phyloP scores from a whole-genome alignment of 106 monocot genomes.

The Chionographis japonica region DNA sequence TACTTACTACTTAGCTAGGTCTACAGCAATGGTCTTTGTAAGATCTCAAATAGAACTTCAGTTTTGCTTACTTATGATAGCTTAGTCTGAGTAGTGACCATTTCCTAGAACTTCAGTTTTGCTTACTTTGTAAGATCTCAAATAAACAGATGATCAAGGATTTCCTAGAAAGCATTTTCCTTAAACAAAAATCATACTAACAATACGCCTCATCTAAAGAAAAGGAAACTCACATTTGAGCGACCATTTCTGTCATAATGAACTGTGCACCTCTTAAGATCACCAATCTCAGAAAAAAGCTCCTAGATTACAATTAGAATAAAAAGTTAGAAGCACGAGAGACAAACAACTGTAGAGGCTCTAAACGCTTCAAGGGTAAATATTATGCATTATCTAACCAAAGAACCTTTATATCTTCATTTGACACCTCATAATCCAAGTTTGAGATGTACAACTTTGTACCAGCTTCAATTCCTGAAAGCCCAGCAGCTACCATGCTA shows the following conservation, averaged over 20 bases:
- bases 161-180: too few relatives aligned
- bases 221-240: slow-evolving; percentile 57
- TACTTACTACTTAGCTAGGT: too few relatives aligned
- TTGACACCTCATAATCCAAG: slow-evolving; percentile 92
- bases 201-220: too few relatives aligned
- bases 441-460: slow-evolving; percentile 94
- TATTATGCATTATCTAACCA: not conserved
- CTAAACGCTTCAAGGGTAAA: not conserved
- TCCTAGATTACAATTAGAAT: slow-evolving; percentile 38
- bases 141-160: too few relatives aligned
- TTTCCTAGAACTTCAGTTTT: too few relatives aligned
- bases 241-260: slow-evolving; percentile 89
- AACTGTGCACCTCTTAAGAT: slow-evolving; percentile 68
- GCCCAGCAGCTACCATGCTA: slow-evolving; percentile 67
- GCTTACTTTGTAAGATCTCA: too few relatives aligned
- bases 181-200: too few relatives aligned
- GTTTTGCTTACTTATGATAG: too few relatives aligned
- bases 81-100: too few relatives aligned
- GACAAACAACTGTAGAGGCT: not conserved
- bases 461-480: slow-evolving; percentile 53
- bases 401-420: slow-evolving; percentile 93
- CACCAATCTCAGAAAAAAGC: slow-evolving; percentile 88
- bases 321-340: not conserved
- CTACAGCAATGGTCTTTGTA: too few relatives aligned
- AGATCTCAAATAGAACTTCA: too few relatives aligned